A percentile compares a stretch with the other conserved stretches of the same genome.
phyloP scores from a whole-genome alignment of 495 filamentous ascomycete species.

The Penicillium salamii region DNA sequence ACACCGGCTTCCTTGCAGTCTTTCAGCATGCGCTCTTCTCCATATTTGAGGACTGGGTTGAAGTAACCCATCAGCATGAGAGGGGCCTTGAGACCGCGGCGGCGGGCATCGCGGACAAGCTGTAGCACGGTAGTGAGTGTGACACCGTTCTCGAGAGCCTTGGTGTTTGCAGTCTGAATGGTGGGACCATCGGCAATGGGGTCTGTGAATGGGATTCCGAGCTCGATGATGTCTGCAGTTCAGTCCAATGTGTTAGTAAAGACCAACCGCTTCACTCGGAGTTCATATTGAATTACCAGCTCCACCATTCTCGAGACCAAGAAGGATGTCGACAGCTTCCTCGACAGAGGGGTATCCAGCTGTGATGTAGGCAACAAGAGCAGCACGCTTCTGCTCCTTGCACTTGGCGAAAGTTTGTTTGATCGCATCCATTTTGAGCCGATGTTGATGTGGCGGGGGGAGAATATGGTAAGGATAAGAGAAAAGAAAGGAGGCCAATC shows the following conservation, averaged over 20 bases:
- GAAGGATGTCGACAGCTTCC: conserved; percentile 76
- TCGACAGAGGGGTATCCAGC: conserved; percentile 87
- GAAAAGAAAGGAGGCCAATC: conserved; percentile 2
- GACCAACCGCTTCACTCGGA: conserved; percentile 1
- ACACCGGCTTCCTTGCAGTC: conserved; percentile 85
- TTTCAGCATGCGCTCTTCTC: conserved; percentile 80
- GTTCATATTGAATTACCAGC: conserved; percentile 59
- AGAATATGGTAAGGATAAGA: conserved; percentile 11
- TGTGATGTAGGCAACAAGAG: conserved; percentile 93
- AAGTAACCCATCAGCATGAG: conserved; percentile 90
- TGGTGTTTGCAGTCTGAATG: conserved; percentile 87
- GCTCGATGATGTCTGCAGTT: conserved; percentile 5
- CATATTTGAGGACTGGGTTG: conserved; percentile 90
- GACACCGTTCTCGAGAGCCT: conserved; percentile 21
- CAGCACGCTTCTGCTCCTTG: conserved; percentile 64
- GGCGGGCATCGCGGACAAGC: not conserved
- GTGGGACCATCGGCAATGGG: conserved; percentile 95
- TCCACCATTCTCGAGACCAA: conserved; percentile 90
- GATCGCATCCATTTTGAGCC: conserved; percentile 65
- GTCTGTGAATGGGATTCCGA: conserved; percentile 91
- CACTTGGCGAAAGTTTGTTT: conserved; percentile 85
- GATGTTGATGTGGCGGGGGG: conserved; percentile 14
- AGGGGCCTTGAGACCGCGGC: not conserved
- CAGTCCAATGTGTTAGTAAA: not conserved
- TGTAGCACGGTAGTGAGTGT: not conserved